A percentile compares a stretch with the other conserved stretches of the same genome.
Conservation (phyloP, 2,329 filamentous ascomycete species). For the Plectosphaerella cucumerina region DNA sequence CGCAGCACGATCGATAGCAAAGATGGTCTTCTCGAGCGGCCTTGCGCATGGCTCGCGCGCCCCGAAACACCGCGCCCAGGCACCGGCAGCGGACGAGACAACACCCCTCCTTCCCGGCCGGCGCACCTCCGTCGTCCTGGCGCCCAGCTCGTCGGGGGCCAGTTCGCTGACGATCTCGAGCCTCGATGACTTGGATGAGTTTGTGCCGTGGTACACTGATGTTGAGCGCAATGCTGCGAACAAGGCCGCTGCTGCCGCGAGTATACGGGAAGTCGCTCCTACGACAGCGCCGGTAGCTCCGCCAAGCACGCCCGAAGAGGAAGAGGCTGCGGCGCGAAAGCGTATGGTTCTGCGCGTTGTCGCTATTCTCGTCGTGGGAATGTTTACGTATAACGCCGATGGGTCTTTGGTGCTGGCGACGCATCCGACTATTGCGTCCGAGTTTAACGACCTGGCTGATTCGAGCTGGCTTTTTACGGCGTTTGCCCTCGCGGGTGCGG, state of each 20-base stretch:
- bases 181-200: constrained; percentile 8
- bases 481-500: constrained; percentile 24
- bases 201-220: constrained; percentile 9
- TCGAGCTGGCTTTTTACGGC: constrained; percentile 44
- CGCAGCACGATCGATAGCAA: not conserved
- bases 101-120: not conserved
- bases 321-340: not conserved
- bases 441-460: constrained; percentile 52
- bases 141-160: constrained; percentile 7
- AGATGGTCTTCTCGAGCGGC: not conserved
- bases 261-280: no score
- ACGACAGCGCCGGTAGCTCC: not conserved
- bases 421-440: constrained; percentile 56
- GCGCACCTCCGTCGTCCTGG: not conserved
- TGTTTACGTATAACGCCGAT: constrained; percentile 65
- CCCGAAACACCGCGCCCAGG: not conserved
- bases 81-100: not conserved
- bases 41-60: not conserved
- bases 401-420: constrained; percentile 62
- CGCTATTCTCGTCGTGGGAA: constrained; percentile 24
- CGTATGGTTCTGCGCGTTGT: constrained; percentile 15
- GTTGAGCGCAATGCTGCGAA: constrained; percentile 7
- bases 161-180: constrained; percentile 8
- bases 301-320: not conserved
- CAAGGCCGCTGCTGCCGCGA: no score